These are phyloP conservation scores for Malania oleifera DNA, from an alignment of 164 flowering plant genomes.

Conservation along the genomic window DNA sequence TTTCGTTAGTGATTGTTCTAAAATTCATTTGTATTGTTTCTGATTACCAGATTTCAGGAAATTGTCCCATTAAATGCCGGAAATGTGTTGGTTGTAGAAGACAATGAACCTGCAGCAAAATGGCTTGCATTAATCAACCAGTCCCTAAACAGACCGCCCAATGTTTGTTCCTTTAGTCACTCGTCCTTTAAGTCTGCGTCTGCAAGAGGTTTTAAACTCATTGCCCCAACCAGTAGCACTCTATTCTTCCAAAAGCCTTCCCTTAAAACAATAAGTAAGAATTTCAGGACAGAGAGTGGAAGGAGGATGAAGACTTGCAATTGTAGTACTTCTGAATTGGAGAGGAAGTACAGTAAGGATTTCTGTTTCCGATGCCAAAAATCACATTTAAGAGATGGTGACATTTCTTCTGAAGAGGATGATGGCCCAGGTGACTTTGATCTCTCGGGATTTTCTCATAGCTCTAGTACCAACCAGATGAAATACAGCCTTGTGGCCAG, in stretches of 20 bases:
- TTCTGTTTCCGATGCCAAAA: slow-evolving; percentile 55
- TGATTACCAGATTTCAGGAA: slow-evolving; percentile 71
- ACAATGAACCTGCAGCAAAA: slow-evolving; percentile 73
- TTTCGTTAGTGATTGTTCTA: not conserved
- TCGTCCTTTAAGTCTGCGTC: slow-evolving; percentile 2
- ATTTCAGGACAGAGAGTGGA: slow-evolving; percentile 46
- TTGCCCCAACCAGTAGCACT: slow-evolving; percentile 20
- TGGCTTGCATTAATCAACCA: slow-evolving; percentile 68
- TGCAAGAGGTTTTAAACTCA: slow-evolving; percentile 13
- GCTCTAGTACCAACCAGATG: slow-evolving; percentile 19
- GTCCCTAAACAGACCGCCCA: slow-evolving; percentile 47
- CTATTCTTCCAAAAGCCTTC: slow-evolving; percentile 57
- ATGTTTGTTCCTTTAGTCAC: slow-evolving; percentile 2
- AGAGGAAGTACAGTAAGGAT: slow-evolving; percentile 46
- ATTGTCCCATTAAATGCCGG: slow-evolving; percentile 92
- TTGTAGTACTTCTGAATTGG: slow-evolving; percentile 44
- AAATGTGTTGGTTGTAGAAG: slow-evolving; percentile 79
- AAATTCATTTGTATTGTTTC: not conserved
- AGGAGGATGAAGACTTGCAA: slow-evolving; percentile 63
- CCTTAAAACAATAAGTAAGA: slow-evolving; percentile 50
- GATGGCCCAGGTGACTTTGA: slow-evolving; percentile 30
- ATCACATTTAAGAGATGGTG: slow-evolving; percentile 26
- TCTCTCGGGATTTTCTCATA: slow-evolving; percentile 9
- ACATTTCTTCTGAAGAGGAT: slow-evolving; percentile 55
- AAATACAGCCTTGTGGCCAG: slow-evolving; percentile 58